Base-by-base conservation (phyloP, 1,284 basidiomycete species). In the Afroboletus lepidellus region DNA sequence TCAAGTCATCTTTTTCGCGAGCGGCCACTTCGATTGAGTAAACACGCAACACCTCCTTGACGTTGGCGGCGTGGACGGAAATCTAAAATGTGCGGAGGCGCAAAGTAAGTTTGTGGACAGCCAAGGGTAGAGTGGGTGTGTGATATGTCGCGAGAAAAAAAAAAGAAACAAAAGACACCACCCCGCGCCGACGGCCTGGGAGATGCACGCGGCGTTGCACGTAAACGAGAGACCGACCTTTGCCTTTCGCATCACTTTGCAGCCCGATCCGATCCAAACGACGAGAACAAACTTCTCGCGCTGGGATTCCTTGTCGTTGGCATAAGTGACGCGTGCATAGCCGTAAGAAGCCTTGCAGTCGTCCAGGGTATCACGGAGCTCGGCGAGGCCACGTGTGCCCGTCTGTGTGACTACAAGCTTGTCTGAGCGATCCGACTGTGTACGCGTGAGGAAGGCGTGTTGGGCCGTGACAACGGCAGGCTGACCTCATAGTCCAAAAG, bases 271-370 rank as follows among this genome's bases (percentile, higher is more conserved):
- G 71, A 95, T 94, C 92, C 93, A 95, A 53, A 87, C 83, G 69
- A 95, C 80, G 63, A 95, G 78, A 59, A 92, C 81, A 73, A 95
- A 95, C 77, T 94, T 95, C 77, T 94, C 88, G 57, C 93, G 82
- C 71, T 79, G 85, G 42, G 85, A 87, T 74, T 91, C 88, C 75
- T 87, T 89, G 74, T 91, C 92, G 65, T 94, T 95, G 49, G 89
- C 79, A 70, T 90, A 95, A 60, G 81, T 78, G 57, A 96, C 81
- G 61, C 91, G 86, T 44, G 76, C 88, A 69, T 95, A 95, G 42
- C 82, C 92, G 66, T 81, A 95, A 39, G 86, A 90, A 20, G 90
- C 92, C 65, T 83, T 87, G 51, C 77, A 72, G 43, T 90, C 86
- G 61, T 90, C 78, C 25, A 95, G 76, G 45, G 77, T 73, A n/a